Evolutionary conservation across 768 basidiomycete species (phyloP).

Genomic region (Tricholoma terreum): DNA sequence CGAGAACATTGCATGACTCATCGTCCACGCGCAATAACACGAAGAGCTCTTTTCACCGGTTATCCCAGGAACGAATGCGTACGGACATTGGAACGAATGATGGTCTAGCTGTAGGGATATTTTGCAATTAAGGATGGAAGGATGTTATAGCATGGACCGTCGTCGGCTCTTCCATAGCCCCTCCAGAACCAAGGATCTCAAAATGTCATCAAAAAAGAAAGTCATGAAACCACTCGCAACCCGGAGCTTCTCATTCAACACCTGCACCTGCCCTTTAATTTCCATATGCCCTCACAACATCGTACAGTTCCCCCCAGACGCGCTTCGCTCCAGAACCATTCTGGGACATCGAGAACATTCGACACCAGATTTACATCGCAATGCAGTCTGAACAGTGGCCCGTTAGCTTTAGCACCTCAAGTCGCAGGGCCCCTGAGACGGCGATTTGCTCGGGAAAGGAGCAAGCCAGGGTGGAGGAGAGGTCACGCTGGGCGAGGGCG

Average conservation of each 20-base stretch:
- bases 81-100: conserved; percentile 41
- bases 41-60: conserved; percentile 11
- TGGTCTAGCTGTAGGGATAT: conserved; percentile 17
- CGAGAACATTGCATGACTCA: conserved; percentile 75
- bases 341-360: conserved; percentile 91
- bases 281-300: conserved; percentile 96
- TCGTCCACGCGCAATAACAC: conserved; percentile 61
- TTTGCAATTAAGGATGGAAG: too few species aligned
- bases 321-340: conserved; percentile 93
- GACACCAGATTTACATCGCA: conserved; percentile 89
- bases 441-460: conserved; percentile 86
- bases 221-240: conserved; percentile 74
- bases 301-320: conserved; percentile 85
- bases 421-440: conserved; percentile 65
- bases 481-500: conserved; percentile 84
- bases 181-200: conserved; percentile 46
- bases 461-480: conserved; percentile 72
- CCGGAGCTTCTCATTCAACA: conserved; percentile 82
- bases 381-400: conserved; percentile 84
- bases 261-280: conserved; percentile 77
- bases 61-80: conserved; percentile 38
- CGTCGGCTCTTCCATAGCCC: too few species aligned
- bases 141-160: too few species aligned
- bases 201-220: conserved; percentile 1
- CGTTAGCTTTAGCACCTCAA: conserved; percentile 87